Conservation (phyloP, 805 yeast species). For the Saccharomycopsis javanensis region DNA sequence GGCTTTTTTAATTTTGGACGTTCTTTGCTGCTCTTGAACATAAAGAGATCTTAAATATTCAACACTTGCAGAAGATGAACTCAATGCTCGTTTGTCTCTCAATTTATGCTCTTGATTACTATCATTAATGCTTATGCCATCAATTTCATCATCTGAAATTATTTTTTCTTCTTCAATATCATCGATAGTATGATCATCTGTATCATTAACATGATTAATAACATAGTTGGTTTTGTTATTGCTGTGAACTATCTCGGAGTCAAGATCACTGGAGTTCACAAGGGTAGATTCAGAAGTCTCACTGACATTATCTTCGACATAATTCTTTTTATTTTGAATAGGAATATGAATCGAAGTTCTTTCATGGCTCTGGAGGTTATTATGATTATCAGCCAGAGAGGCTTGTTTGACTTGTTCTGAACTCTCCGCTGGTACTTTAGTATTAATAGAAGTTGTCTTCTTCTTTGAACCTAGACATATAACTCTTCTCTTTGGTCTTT, state of each 20-base stretch:
- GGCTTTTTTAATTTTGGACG: not conserved
- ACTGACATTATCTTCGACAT: not conserved
- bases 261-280: conserved; percentile 1
- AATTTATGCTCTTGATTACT: conserved; percentile 1
- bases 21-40: conserved; percentile 1
- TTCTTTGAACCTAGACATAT: conserved; percentile 20
- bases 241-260: not conserved
- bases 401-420: not conserved
- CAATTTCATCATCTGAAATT: conserved; percentile 5
- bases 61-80: conserved; percentile 17
- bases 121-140: not conserved
- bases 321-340: not conserved
- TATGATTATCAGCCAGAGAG: not conserved
- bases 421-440: not conserved
- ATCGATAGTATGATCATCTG: not conserved
- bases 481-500: conserved; percentile 25
- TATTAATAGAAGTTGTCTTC: not conserved
- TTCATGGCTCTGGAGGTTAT: not conserved
- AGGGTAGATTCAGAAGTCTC: not conserved
- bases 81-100: conserved; percentile 16
- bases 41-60: conserved; percentile 15
- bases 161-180: not conserved
- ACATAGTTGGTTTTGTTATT: not conserved
- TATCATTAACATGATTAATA: not conserved
- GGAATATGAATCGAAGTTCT: not conserved